Conservation (phyloP, 768 basidiomycete genomes). For the Filobasidium wieringae region DNA sequence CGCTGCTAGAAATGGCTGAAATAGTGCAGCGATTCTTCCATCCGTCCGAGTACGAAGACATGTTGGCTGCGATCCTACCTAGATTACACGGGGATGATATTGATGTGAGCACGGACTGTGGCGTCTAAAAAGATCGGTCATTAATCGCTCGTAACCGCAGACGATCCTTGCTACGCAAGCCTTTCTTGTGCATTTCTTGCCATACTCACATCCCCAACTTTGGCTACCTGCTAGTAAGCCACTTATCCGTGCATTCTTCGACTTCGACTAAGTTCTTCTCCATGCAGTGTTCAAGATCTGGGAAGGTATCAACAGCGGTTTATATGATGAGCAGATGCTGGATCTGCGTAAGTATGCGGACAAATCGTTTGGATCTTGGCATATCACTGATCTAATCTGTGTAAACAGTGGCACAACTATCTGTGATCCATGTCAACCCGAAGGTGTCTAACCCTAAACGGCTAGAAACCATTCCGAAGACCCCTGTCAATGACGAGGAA, state of each 20-base stretch:
- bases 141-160: constrained; percentile 43
- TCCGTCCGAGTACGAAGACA: constrained; percentile 70
- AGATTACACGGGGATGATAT: constrained; percentile 60
- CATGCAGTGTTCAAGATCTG: constrained; percentile 59
- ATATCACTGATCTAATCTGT: background rate
- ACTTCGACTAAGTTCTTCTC: too few species aligned
- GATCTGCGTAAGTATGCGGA: constrained; percentile 46
- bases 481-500: constrained; percentile 21
- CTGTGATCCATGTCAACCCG: constrained; percentile 71
- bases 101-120: constrained; percentile 36
- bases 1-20: constrained; percentile 40
- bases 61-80: constrained; percentile 77
- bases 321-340: constrained; percentile 81
- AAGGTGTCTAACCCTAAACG: constrained; percentile 60
- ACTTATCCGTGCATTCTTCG: too few species aligned
- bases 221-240: constrained; percentile 57
- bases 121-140: constrained; percentile 7
- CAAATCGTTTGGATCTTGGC: background rate
- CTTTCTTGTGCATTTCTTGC: constrained; percentile 74
- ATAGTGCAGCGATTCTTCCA: constrained; percentile 69
- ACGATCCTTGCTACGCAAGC: constrained; percentile 69
- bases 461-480: constrained; percentile 44
- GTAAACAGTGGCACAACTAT: constrained; percentile 48
- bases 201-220: constrained; percentile 52
- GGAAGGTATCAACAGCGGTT: constrained; percentile 78